These are phyloP conservation scores for Penicillium lividum DNA, from an alignment of 495 filamentous ascomycete species.

Conservation along the genomic window DNA sequence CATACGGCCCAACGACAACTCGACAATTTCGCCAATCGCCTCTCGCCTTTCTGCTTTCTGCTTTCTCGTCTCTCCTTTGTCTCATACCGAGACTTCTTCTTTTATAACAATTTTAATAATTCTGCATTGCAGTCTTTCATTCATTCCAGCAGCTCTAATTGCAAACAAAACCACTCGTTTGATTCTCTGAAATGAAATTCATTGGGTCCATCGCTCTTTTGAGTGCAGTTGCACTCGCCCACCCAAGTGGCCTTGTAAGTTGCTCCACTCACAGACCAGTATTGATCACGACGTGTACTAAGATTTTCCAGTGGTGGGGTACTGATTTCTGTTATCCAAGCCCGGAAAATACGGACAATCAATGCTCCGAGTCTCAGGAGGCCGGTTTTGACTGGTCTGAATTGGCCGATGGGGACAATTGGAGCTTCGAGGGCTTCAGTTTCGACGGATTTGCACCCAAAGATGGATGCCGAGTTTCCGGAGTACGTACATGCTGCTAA, in stretches of 20 bases:
- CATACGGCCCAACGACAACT: not conserved
- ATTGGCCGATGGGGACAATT: constrained; percentile 60
- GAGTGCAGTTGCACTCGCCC: constrained; percentile 27
- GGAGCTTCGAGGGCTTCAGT: constrained; percentile 63
- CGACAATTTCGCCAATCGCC: constrained; percentile 15
- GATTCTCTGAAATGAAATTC: constrained; percentile 24
- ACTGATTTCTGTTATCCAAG: constrained; percentile 61
- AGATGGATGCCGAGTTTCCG: constrained; percentile 48
- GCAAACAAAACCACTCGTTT: not conserved
- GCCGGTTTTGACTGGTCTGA: constrained; percentile 73
- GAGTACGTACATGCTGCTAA: constrained; percentile 35
- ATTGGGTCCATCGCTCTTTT: constrained; percentile 30
- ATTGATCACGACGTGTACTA: constrained; percentile 9
- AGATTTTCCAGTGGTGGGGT: constrained; percentile 50
- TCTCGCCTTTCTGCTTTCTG: constrained; percentile 2
- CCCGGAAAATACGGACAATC: constrained; percentile 77
- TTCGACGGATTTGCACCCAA: constrained; percentile 71
- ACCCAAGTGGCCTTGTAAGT: constrained; percentile 34
- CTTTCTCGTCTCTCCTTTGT: constrained; percentile 9
- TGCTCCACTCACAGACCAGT: not conserved
- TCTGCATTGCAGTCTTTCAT: constrained; percentile 23
- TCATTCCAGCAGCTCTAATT: constrained; percentile 17
- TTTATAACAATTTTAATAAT: constrained; percentile 7
- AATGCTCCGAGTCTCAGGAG: constrained; percentile 64
- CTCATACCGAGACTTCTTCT: constrained; percentile 4